Conservation (phyloP, 345 rosid genomes). For the Rhodomyrtus tomentosa region DNA sequence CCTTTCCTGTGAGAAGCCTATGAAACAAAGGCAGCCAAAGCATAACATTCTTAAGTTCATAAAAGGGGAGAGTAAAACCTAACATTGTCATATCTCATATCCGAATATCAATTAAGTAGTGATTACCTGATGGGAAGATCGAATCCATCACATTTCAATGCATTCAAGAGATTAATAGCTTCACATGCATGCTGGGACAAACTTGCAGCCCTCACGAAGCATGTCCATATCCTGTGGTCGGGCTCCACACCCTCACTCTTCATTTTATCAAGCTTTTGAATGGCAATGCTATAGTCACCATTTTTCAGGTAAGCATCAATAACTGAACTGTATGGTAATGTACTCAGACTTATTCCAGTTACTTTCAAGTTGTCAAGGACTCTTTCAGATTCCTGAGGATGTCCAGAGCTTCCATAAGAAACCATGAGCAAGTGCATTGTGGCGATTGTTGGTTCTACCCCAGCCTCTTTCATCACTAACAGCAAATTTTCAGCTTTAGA, state of each 20-base stretch:
- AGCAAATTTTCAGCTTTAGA: slow-evolving; percentile 64
- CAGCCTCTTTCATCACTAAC: slow-evolving; percentile 65
- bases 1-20: slow-evolving; percentile 63
- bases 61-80: background rate
- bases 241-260: slow-evolving; percentile 63
- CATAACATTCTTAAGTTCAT: background rate
- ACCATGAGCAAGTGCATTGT: slow-evolving; percentile 97
- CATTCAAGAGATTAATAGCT: slow-evolving; percentile 52
- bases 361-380: slow-evolving; percentile 64
- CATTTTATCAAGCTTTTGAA: slow-evolving; percentile 69
- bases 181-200: slow-evolving; percentile 36
- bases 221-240: slow-evolving; percentile 92
- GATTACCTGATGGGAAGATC: slow-evolving; percentile 77
- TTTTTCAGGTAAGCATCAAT: slow-evolving; percentile 79
- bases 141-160: slow-evolving; percentile 58
- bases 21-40: slow-evolving; percentile 7
- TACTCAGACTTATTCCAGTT: slow-evolving; percentile 46
- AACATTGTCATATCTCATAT: background rate
- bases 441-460: slow-evolving; percentile 68
- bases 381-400: slow-evolving; percentile 81
- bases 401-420: slow-evolving; percentile 79
- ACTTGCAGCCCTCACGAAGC: slow-evolving; percentile 90
- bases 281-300: slow-evolving; percentile 57
- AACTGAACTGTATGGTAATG: slow-evolving; percentile 75
- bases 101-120: background rate